Percentiles rank a stretch among this genome's conserved stretches.
Evolutionary conservation across 768 basidiomycete genomes (phyloP).

Genomic region (Tricholoma sp.): DNA sequence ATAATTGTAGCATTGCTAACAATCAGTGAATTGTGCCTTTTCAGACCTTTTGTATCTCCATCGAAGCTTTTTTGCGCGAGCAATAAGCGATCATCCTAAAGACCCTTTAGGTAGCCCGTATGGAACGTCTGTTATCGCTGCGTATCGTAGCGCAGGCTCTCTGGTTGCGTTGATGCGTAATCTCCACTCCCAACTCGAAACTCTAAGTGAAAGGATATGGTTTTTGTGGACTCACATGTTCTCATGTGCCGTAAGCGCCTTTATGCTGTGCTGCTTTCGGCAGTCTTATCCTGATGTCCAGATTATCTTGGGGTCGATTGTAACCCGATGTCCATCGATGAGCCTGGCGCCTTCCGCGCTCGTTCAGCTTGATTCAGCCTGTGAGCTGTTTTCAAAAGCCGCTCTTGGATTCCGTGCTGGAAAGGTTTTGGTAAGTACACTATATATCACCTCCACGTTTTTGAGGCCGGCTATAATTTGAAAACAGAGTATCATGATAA

Average conservation of each 20-base stretch:
- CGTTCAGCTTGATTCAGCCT: conserved; percentile 68
- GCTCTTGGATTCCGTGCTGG: conserved; percentile 60
- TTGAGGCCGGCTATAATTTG: not conserved
- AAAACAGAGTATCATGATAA: conserved; percentile 55
- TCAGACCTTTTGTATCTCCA: conserved; percentile 67
- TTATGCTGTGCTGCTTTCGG: conserved; percentile 2
- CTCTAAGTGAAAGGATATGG: conserved; percentile 62
- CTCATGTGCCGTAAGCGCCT: conserved; percentile 54
- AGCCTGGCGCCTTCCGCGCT: conserved; percentile 72
- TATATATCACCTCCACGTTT: not conserved
- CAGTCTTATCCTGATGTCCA: conserved; percentile 17
- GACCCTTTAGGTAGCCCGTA: conserved; percentile 70
- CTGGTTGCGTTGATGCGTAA: conserved; percentile 68
- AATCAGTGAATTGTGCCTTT: not conserved
- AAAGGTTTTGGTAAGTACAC: conserved; percentile 52
- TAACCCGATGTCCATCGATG: conserved; percentile 76
- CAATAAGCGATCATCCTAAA: conserved; percentile 67
- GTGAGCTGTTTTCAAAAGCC: conserved; percentile 67
- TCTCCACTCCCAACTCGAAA: conserved; percentile 58
- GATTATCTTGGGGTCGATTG: conserved; percentile 73
- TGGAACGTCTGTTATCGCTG: conserved; percentile 68
- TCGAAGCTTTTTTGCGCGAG: conserved; percentile 68
- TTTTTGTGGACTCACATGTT: conserved; percentile 59
- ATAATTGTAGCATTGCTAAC: not conserved
- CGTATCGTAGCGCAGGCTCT: conserved; percentile 68